Evolutionary conservation across 495 filamentous ascomycete species (phyloP).

Genomic region (Hypoxylon fragiforme): DNA sequence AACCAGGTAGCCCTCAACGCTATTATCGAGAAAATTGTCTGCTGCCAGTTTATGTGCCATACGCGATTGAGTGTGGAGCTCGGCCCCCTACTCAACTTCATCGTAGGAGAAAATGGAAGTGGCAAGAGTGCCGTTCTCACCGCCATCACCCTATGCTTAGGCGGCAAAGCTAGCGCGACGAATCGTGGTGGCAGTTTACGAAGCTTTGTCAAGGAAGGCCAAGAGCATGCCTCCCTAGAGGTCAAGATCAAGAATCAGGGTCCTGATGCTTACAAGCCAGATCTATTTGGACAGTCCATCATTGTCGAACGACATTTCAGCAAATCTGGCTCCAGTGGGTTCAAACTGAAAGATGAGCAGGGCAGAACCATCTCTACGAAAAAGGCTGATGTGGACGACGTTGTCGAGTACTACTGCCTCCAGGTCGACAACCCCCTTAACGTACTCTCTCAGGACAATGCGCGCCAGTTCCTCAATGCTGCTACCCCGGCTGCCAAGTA

Average conservation of each 20-base stretch:
- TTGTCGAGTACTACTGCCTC: constrained; percentile 87
- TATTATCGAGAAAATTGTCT: constrained; percentile 80
- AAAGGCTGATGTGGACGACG: constrained; percentile 86
- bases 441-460: constrained; percentile 94
- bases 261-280: constrained; percentile 77
- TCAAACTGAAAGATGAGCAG: constrained; percentile 77
- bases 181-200: constrained; percentile 92
- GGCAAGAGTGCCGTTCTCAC: constrained; percentile 99
- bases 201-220: constrained; percentile 88
- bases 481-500: constrained; percentile 86
- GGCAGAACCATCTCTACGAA: constrained; percentile 78
- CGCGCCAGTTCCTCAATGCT: constrained; percentile 86
- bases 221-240: constrained; percentile 59
- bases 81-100: constrained; percentile 94
- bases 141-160: constrained; percentile 89
- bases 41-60: constrained; percentile 96
- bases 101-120: constrained; percentile 96
- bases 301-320: constrained; percentile 88
- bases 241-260: constrained; percentile 91
- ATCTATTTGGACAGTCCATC: constrained; percentile 83
- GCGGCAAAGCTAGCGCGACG: constrained; percentile 92
- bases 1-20: constrained; percentile 81
- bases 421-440: constrained; percentile 98
- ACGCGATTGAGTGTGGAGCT: constrained; percentile 74
- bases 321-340: constrained; percentile 73